phyloP scores from a whole-genome alignment of 345 rosid genomes.

The Corchorus olitorius region DNA sequence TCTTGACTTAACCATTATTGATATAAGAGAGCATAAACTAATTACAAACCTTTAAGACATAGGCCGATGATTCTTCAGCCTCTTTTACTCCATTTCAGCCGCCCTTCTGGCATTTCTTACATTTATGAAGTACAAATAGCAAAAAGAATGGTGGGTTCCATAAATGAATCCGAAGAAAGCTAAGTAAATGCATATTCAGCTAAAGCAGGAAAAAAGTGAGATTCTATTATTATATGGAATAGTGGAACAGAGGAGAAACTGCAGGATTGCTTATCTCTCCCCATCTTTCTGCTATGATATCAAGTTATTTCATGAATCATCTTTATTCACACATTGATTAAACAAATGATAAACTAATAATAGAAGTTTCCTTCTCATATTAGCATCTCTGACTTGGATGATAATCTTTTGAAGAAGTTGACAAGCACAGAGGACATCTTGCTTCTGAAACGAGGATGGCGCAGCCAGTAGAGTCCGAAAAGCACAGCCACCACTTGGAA shows the following conservation, averaged over 20 bases:
- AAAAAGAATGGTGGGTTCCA: slow-evolving; percentile 27
- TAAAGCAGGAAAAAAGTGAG: slow-evolving; percentile 16
- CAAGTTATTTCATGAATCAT: slow-evolving; percentile 16
- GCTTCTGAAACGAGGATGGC: slow-evolving; percentile 93
- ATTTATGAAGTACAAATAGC: slow-evolving; percentile 14
- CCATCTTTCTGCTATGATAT: slow-evolving; percentile 9
- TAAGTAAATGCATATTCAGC: slow-evolving; percentile 21
- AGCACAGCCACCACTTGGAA: slow-evolving; percentile 82
- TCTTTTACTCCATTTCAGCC: background rate
- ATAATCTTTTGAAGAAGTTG: slow-evolving; percentile 96
- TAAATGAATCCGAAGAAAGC: slow-evolving; percentile 21
- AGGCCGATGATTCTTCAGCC: background rate
- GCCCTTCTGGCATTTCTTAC: background rate
- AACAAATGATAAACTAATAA: slow-evolving; percentile 10
- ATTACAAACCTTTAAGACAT: background rate
- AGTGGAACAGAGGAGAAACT: background rate
- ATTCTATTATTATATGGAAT: slow-evolving; percentile 18
- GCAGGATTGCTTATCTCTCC: slow-evolving; percentile 5
- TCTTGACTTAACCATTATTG: background rate
- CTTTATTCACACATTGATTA: slow-evolving; percentile 11
- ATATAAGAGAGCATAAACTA: background rate
- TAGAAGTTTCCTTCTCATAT: slow-evolving; percentile 39
- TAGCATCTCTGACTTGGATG: slow-evolving; percentile 83
- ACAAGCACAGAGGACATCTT: slow-evolving; percentile 85
- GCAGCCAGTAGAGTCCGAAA: slow-evolving; percentile 72